Base-by-base conservation (phyloP, 345 rosid species). In the Turnera subulata region DNA sequence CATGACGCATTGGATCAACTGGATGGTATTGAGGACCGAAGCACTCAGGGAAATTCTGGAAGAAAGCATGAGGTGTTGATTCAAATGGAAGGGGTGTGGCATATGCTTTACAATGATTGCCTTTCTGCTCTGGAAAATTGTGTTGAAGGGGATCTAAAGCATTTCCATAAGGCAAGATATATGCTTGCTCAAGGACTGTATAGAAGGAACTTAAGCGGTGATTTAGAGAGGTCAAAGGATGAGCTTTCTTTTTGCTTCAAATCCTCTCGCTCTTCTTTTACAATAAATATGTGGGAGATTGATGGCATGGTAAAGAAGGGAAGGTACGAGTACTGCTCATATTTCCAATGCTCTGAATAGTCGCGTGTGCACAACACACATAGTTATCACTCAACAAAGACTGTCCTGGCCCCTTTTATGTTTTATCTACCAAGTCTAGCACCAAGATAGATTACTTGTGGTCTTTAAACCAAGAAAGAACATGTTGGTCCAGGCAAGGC, bases 261-360 rank as follows among this genome's bases (percentile, higher is more conserved):
- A 72, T 89, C 99, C 50, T 85, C 91, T 54, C 81, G 97, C 53
- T 93, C 99, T 35, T 70, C 84, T 71, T 92, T 92, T 70, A 92
- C 99, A 13, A 86, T 92, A 76, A 83, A 89, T 64, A 89, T 89
- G 99, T 93, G 99, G 99, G 99, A 93, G 83, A 93, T 93, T 59
- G 99, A 92, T 80, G 93, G 97, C 73, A 82, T 86, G 94, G 96
- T 84, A 44, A 89, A 83, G 72, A 89, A 89, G 64, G 96, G 96
- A 78, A 92, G 90, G 98, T 92, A 69, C 39, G 67, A 4, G 5
- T 29, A 29, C 4, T 29, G 35, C 35, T 8, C 35, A 29, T 29
- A 3, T 29, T 4, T 29, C 35, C 35, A 29, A n/a, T n/a, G n/a
- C n/a, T n/a, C n/a, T n/a, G n/a, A n/a, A n/a, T n/a, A n/a, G n/a